phyloP scores from a whole-genome alignment of 2,329 filamentous ascomycete species.

The Basipetospora chlamydospora region DNA sequence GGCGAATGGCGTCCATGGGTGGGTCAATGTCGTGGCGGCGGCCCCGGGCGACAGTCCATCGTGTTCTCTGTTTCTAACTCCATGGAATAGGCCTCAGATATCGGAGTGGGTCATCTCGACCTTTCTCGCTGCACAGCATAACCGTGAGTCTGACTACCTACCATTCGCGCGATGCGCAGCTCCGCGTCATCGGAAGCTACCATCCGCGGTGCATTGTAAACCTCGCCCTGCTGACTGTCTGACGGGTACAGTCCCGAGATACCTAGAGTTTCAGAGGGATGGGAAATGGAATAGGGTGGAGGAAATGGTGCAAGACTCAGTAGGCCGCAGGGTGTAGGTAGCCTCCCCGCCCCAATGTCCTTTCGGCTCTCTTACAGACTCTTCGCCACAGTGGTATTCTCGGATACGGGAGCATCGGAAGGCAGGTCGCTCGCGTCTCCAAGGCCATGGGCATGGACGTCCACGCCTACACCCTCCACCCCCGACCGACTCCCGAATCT shows the following conservation, averaged over 20 bases:
- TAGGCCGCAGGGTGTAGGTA: conserved; percentile 34
- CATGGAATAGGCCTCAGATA: conserved; percentile 42
- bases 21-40: conserved; percentile 9
- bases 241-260: conserved; percentile 27
- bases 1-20: conserved; percentile 45
- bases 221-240: too few relatives aligned
- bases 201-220: too few relatives aligned
- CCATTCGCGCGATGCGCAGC: too few relatives aligned
- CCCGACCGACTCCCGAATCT: conserved; percentile 51
- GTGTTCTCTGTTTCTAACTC: neutral
- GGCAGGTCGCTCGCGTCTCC: conserved; percentile 40
- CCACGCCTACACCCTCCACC: conserved; percentile 59
- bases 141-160: conserved; percentile 19
- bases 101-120: conserved; percentile 41
- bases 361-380: too few relatives aligned
- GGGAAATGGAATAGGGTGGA: conserved; percentile 25
- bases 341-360: too few relatives aligned
- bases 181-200: too few relatives aligned
- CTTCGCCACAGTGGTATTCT: conserved; percentile 29
- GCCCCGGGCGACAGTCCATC: neutral
- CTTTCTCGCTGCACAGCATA: conserved; percentile 33
- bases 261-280: conserved; percentile 27
- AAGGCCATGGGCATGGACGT: conserved; percentile 56
- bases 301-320: conserved; percentile 24
- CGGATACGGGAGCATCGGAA: conserved; percentile 39